Evolutionary conservation across 768 basidiomycete species (phyloP), one percentile per base, ranked within the genome.

Genomic region (Amanita jacksonii): DNA sequence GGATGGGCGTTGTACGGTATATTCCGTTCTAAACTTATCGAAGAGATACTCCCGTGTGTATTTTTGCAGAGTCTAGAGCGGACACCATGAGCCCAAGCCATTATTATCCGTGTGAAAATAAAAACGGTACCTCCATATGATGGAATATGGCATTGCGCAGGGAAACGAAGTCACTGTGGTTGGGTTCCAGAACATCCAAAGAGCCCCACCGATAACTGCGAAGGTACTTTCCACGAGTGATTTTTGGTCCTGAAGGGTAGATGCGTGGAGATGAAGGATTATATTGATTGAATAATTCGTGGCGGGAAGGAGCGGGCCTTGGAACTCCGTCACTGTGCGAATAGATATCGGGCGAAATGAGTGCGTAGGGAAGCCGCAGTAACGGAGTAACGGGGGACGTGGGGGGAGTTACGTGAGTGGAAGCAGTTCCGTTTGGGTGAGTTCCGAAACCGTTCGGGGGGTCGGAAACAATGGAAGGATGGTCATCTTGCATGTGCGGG

Each of bases 1-100:
- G 41, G 63, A 56, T 28, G 69, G 66, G 37, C 65, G 68, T 43
- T 68, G 75, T 46, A 74, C 77, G 27, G 67, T 64, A 59, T 72
- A 76, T 45, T 84, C 81, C 49, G 57, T 62, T 47, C 73, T 72
- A 65, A 83, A 89, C 56, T 82, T 86, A 56, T 85, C 79, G 52
- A 84, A 84, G 40, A 89, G 72, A 65, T 88, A 87, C 54, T 85
- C 81, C 54, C 76, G 74, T 30, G 86, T 89, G 62, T 88, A 88
- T 57, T 83, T 82, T 67, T 85, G 84, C 54, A 93, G 69, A 41
- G 81, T 85, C 87, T 91, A 59, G 56, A 58, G 46, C 41, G 45
- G 45, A 39, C 39, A 20, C 41, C 58, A 33, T 30, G 13, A 47
- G 27, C 10, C 33, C 20, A 40, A 23, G 27, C 38, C 47, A 43